Evolutionary conservation across 208 protist genomes (phyloP).

Genomic region (Trypanosoma theileri): DNA sequence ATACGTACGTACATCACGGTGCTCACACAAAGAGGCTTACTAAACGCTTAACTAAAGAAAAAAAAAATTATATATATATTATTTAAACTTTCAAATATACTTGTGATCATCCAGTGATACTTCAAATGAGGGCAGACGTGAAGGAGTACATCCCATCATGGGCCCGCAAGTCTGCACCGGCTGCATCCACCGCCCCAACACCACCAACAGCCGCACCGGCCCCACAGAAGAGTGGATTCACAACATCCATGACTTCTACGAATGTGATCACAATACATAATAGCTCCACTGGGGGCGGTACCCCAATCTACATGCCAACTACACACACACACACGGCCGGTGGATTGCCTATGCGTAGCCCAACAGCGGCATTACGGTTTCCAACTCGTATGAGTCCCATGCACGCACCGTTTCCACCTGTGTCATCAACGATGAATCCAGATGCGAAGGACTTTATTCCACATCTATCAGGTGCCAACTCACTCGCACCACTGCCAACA

Average conservation of each 20-base stretch:
- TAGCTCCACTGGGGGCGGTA: neutral
- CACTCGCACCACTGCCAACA: slow-evolving; percentile 56
- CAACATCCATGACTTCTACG: slow-evolving; percentile 24
- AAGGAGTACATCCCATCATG: slow-evolving; percentile 40
- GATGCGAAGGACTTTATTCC: slow-evolving; percentile 75
- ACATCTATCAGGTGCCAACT: neutral
- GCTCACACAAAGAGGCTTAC: too few species aligned
- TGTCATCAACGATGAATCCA: slow-evolving; percentile 60
- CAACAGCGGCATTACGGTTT: slow-evolving; percentile 39
- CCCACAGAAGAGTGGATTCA: slow-evolving; percentile 17
- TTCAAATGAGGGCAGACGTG: slow-evolving; percentile 12
- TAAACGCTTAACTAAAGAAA: too few species aligned
- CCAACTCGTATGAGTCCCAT: slow-evolving; percentile 75
- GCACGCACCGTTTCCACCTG: slow-evolving; percentile 30
- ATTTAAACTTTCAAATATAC: neutral
- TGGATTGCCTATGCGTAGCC: slow-evolving; percentile 29
- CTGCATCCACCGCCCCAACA: slow-evolving; percentile 3
- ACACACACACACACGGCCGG: slow-evolving; percentile 27
- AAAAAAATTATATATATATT: slow-evolving; percentile 10
- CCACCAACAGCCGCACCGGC: too few species aligned
- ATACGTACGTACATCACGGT: too few species aligned
- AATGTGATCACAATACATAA: slow-evolving; percentile 21
- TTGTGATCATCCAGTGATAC: neutral
- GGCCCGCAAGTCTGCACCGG: neutral
- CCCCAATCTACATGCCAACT: slow-evolving; percentile 14